Base-by-base conservation (phyloP, 805 yeast genomes). In the Schwanniomyces yamadae region DNA sequence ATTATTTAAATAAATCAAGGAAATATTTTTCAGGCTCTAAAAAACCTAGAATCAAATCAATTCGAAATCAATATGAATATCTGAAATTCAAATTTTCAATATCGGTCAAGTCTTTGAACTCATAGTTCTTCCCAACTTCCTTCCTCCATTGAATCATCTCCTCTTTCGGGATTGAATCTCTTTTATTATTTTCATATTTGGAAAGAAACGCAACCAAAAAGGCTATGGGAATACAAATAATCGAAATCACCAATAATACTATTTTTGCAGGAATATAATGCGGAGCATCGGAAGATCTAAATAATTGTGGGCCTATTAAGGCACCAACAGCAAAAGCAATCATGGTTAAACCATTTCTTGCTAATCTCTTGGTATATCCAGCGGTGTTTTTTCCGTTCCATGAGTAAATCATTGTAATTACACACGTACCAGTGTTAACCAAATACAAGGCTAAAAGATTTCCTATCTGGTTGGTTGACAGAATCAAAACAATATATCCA, bases 361-460 rank as follows among this genome's bases (percentile, higher is more conserved):
- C 70, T 45, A 79, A 68, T 48, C 82, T 79, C 57, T 85, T 85
- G n/a, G 90, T 82, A 43, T 78, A 75, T 9, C 93, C 93, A 1
- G 89, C 80, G 23, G 80, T 73, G 54, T 84, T 78, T 30, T 80
- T 71, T 37, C 75, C 69, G 41, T 76, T 76, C 84, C 84, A 78
- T 4, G 78, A 71, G 48, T 77, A 78, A 20, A 79, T 63, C 35
- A 78, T 63, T 1, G 83, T 75, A 36, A 76, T 78, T 35, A 76
- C 66, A 58, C 79, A 66, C 20, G 80, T 72, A 28, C 84, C 71
- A 47, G 81, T 66, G 71, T 78, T 65, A 31, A 70, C 62, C 50
- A 74, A 49, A 45, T 77, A 76, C 27, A 77, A 63, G 4, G 76
- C 68, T 35, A 76, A 55, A 34, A 77, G 42, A 41, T 74, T 71